Evolutionary conservation across 768 basidiomycete species (phyloP), one percentile per base, ranked within the genome.

Genomic region (Boletus reticuloceps): DNA sequence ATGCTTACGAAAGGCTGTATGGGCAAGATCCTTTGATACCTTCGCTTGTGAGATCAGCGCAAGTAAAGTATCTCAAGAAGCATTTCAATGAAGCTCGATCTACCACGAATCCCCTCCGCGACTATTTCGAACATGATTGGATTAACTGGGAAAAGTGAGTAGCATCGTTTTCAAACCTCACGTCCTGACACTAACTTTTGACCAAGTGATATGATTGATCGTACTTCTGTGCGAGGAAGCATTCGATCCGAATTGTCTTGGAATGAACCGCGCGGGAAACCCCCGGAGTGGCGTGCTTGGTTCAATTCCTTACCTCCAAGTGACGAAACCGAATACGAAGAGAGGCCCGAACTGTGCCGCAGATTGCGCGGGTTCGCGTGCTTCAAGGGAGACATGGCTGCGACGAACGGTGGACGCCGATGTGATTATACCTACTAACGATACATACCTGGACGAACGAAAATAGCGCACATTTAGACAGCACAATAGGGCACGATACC

Each of bases 161-260:
- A 16, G 12, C 14, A 5, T 19, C 27, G 10, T 19, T 36, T 27
- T 49, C 32, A 1, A 13, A 3, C 25, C 13, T 19, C 17, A 16
- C 47, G 43, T 59, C 7, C 36, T 31, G n/a, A 55, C 54, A 34
- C 58, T 63, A 47, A 58, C 38, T 22, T 13, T 25, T 54, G 43
- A 56, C 55, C 20, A 54, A 91, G 89, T 59, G 89, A 91, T 58
- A 91, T 91, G 89, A 74, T 74, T 40, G 85, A 88, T 61, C 85
- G 88, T 13, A 84, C 86, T 42, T 76, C 78, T 46, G 80, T 89
- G 74, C 80, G 84, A 37, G 72, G 73, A 16, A 71, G 72, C 46
- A 71, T 88, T 29, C 69, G 70, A 44, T 69, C 74, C 5, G 74
- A 77, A 50, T 65, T 84, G 29, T 65, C 65, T 16, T 89, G 88